Evolutionary conservation across 371 early-diverging fungal genomes (phyloP).

Genomic region (Aphelidium insulamus): DNA sequence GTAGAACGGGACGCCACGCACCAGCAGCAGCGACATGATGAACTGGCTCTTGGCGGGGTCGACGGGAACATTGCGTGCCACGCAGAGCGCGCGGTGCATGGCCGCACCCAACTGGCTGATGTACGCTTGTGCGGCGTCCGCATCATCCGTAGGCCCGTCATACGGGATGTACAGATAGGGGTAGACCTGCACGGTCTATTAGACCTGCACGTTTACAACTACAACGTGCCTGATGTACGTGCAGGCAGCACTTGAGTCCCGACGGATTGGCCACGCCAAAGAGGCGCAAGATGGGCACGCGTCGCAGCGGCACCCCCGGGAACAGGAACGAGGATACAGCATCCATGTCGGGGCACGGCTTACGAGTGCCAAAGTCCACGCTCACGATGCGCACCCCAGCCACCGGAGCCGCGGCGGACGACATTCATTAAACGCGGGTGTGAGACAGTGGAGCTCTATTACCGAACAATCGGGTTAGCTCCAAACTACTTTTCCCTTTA

Average conservation of each 20-base stretch:
- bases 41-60: constrained; percentile 15
- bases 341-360: no score
- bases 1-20: constrained; percentile 64
- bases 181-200: constrained; percentile 17
- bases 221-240: constrained; percentile 39
- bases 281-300: no score
- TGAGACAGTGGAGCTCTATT: no score
- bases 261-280: no score
- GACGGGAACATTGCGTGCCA: constrained; percentile 11
- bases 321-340: no score
- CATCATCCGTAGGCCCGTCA: constrained; percentile 8
- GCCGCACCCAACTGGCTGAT: constrained; percentile 39
- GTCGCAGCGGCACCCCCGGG: no score
- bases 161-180: constrained; percentile 58
- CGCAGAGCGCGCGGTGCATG: constrained; percentile 42
- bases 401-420: no score
- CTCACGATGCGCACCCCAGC: no score
- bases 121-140: constrained; percentile 11
- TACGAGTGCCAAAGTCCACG: no score
- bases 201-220: not conserved
- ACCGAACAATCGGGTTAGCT: no score
- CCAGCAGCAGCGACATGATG: constrained; percentile 37
- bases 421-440: no score
- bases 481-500: no score
- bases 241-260: constrained; percentile 51